These are phyloP conservation scores for Russula brevipes DNA, from an alignment of 768 basidiomycete genomes.

Conservation along the genomic window DNA sequence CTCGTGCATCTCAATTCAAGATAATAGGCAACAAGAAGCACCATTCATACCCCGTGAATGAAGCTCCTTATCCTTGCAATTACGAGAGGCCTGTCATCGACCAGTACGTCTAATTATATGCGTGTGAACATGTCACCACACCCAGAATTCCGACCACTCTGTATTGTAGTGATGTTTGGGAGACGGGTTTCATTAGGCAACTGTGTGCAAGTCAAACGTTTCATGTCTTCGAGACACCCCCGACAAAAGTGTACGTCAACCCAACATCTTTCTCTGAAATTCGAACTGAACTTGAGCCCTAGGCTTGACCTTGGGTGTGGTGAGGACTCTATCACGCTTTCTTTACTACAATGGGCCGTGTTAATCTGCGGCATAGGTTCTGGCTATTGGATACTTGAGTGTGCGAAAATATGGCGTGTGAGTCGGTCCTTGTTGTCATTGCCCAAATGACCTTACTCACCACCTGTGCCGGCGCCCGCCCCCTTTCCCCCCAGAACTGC, in stretches of 20 bases:
- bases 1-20: slow-evolving; percentile 52
- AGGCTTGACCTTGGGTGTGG: slow-evolving; percentile 74
- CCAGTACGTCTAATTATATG: slow-evolving; percentile 45
- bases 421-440: slow-evolving; percentile 14
- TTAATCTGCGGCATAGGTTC: slow-evolving; percentile 41
- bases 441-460: neutral
- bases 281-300: slow-evolving; percentile 14
- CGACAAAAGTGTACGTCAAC: slow-evolving; percentile 53
- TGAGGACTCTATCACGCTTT: slow-evolving; percentile 31
- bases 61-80: slow-evolving; percentile 65
- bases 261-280: neutral
- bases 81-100: slow-evolving; percentile 61
- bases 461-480: slow-evolving; percentile 2
- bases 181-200: slow-evolving; percentile 50
- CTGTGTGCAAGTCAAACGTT: slow-evolving; percentile 56
- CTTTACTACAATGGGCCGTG: neutral
- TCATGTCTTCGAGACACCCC: slow-evolving; percentile 57
- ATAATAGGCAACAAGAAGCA: slow-evolving; percentile 49
- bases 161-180: slow-evolving; percentile 58
- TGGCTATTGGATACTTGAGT: slow-evolving; percentile 69
- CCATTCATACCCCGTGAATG: slow-evolving; percentile 45
- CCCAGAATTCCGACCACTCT: slow-evolving; percentile 11
- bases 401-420: slow-evolving; percentile 60
- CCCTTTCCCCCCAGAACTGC: slow-evolving; percentile 37
- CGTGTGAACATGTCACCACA: neutral